phyloP scores from a whole-genome alignment of 75 land plant species.

The Azolla pinnata region DNA sequence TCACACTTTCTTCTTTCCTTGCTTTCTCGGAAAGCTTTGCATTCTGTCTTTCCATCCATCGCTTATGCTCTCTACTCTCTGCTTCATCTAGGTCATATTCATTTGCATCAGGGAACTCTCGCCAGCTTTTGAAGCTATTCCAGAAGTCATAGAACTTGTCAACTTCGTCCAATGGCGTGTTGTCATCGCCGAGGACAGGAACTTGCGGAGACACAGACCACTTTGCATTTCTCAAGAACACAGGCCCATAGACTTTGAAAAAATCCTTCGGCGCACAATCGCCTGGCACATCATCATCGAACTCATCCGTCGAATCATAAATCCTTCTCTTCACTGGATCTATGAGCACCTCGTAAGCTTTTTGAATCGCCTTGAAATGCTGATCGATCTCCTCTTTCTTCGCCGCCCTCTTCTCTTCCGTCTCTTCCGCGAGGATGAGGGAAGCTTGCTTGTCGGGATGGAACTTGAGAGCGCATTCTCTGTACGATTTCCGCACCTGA shows the following conservation, averaged over 20 bases:
- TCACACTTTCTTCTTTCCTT: constrained; percentile 74
- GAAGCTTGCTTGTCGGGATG: constrained; percentile 96
- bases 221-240: constrained; percentile 77
- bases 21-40: constrained; percentile 81
- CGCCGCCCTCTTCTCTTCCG: constrained; percentile 69
- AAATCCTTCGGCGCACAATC: constrained; percentile 84
- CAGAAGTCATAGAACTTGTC: constrained; percentile 86
- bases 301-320: constrained; percentile 95
- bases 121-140: constrained; percentile 87
- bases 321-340: constrained; percentile 87
- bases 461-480: constrained; percentile 77
- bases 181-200: constrained; percentile 67
- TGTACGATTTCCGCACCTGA: constrained; percentile 75
- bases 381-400: constrained; percentile 89
- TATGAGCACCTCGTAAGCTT: constrained; percentile 88
- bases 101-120: constrained; percentile 95
- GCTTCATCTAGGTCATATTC: constrained; percentile 91
- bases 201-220: constrained; percentile 79
- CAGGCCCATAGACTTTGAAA: constrained; percentile 90
- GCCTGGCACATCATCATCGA: constrained; percentile 90
- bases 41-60: constrained; percentile 99
- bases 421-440: constrained; percentile 70
- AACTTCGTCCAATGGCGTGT: constrained; percentile 47
- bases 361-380: constrained; percentile 84
- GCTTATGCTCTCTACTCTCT: constrained; percentile 89